Conservation (phyloP, 257 asterid genomes). For the Gardenia jasminoides region DNA sequence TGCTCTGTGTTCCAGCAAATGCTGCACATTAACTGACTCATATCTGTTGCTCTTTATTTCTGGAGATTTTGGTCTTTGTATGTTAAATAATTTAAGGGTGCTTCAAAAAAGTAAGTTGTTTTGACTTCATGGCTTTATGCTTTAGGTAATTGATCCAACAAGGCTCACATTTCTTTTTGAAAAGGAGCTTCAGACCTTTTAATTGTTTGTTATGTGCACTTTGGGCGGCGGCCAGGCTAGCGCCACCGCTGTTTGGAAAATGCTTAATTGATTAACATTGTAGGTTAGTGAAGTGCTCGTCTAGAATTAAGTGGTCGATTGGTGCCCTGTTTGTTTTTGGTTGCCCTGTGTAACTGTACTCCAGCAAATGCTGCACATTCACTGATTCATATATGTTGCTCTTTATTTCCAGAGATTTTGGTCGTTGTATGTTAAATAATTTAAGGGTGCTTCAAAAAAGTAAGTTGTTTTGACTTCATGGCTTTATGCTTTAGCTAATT, state of each 20-base stretch:
- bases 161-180: too few relatives aligned
- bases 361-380: too few relatives aligned
- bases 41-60: neutral
- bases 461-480: too few relatives aligned
- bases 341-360: too few relatives aligned
- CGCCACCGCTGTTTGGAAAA: neutral
- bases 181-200: too few relatives aligned
- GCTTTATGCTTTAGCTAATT: constrained; percentile 28
- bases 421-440: neutral
- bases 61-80: neutral
- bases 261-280: neutral
- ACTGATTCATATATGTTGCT: neutral
- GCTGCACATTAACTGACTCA: too few relatives aligned
- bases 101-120: too few relatives aligned
- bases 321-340: neutral
- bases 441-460: neutral
- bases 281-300: neutral
- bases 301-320: neutral
- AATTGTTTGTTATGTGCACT: neutral
- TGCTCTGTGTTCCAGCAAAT: too few relatives aligned
- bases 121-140: too few relatives aligned
- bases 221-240: neutral
- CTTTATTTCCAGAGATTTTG: neutral
- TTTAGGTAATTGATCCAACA: too few relatives aligned
- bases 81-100: neutral